Percentiles rank a stretch among this genome's conserved stretches.
These are phyloP conservation scores for Globisporangium spinosum DNA, from an alignment of 352 stramenopile genomes.

Conservation along the genomic window DNA sequence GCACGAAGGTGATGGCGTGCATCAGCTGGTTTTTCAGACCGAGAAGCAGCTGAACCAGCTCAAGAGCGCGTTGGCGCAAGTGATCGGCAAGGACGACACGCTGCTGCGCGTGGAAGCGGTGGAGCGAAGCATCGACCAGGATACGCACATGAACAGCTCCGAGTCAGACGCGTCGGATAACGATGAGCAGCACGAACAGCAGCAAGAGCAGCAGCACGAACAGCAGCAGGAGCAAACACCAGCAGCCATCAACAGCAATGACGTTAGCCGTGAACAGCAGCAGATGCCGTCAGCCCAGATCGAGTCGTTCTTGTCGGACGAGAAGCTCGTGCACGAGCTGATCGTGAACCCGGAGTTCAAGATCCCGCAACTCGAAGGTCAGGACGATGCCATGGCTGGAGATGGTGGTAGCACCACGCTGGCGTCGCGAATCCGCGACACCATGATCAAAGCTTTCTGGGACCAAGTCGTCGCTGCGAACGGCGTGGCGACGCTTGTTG, in stretches of 20 bases:
- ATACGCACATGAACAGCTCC: conserved; percentile 22
- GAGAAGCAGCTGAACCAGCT: conserved; percentile 59
- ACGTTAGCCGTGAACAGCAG: neutral
- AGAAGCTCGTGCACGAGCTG: conserved; percentile 64
- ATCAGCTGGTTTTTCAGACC: conserved; percentile 54
- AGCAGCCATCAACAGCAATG: neutral
- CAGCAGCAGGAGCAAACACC: conserved; percentile 2
- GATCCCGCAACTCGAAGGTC: conserved; percentile 17
- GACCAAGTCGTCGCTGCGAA: conserved; percentile 48
- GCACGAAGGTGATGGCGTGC: conserved; percentile 42
- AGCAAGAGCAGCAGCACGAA: conserved; percentile 14
- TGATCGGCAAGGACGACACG: conserved; percentile 46
- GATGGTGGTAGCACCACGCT: conserved; percentile 24
- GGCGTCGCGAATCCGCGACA: conserved; percentile 34
- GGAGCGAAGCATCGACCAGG: conserved; percentile 29
- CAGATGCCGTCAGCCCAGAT: conserved; percentile 27
- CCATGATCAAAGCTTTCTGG: conserved; percentile 72
- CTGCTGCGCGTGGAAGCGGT: conserved; percentile 30
- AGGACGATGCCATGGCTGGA: conserved; percentile 7
- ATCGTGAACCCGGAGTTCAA: conserved; percentile 69
- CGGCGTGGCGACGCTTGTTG: conserved; percentile 44
- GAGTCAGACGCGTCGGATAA: conserved; percentile 18
- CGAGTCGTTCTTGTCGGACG: conserved; percentile 46
- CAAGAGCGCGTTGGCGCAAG: conserved; percentile 42
- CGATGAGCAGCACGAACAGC: conserved; percentile 21